Conservation (phyloP, 2,329 filamentous ascomycete species). For the Coniochaeta ligniaria region DNA sequence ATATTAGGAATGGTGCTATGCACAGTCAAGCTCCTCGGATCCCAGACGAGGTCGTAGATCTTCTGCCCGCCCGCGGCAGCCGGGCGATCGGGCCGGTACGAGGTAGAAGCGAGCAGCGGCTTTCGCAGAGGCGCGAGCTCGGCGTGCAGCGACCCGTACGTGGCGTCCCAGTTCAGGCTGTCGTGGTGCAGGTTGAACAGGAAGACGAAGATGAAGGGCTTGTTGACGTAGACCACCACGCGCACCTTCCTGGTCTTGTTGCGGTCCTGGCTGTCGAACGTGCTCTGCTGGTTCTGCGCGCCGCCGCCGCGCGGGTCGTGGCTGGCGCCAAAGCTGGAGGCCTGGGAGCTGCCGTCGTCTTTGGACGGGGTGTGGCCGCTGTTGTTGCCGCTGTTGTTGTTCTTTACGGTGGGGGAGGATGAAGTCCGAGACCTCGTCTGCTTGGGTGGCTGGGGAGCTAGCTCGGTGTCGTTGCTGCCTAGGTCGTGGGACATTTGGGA, state of each 20-base stretch:
- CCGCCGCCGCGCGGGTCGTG: conserved; percentile 9
- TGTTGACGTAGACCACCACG: conserved; percentile 65
- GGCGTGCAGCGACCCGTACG: conserved; percentile 54
- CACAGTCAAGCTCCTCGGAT: conserved; percentile 46
- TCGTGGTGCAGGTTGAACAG: conserved; percentile 59
- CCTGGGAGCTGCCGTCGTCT: neutral
- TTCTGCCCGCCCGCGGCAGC: conserved; percentile 26
- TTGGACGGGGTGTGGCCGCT: neutral
- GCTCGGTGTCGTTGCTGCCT: conserved; percentile 27
- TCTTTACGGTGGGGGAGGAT: neutral
- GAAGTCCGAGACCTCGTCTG: neutral
- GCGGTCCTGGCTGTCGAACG: conserved; percentile 39
- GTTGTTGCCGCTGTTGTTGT: neutral
- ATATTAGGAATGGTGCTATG: conserved; percentile 63
- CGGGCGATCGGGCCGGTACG: conserved; percentile 47
- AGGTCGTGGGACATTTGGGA: conserved; percentile 38
- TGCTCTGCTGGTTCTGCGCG: conserved; percentile 7
- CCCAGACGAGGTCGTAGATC: conserved; percentile 59
- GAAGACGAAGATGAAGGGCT: conserved; percentile 72
- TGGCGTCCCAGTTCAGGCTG: conserved; percentile 44
- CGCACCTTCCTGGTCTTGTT: conserved; percentile 52
- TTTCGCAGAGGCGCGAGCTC: conserved; percentile 54
- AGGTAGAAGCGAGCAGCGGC: conserved; percentile 47
- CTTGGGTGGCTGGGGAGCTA: neutral
- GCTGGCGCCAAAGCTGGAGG: conserved; percentile 7